Base-by-base conservation (phyloP, 805 yeast genomes). In the Metschnikowia santaceciliae region DNA sequence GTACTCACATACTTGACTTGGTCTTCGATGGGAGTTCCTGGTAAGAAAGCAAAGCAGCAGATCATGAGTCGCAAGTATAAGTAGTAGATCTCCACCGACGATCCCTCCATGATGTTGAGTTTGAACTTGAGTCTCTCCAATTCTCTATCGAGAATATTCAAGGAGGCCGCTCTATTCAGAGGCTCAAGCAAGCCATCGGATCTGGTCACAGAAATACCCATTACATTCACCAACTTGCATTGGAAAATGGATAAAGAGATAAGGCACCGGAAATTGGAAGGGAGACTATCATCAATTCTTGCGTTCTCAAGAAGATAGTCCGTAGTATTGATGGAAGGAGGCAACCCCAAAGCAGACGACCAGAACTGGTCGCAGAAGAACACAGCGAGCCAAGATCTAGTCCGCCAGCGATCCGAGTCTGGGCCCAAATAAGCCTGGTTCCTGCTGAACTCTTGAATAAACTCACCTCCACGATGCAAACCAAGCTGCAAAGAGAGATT, bases 341-440 rank as follows among this genome's bases (percentile, higher is more conserved):
- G 97, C 46, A 91, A 70, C 0, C 97, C 97, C 42, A 90, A 68
- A 35, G 84, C 81, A 11, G 95, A 86, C 3, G 96, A 85, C 94
- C 96, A 88, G 62, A 90, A 86, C 59, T 90, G 95, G 63, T 90
- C 97, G 42, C 89, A 78, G 62, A 90, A 86, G 66, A 87, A 91
- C 3, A 88, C 86, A 2, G 92, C 90, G 30, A 90, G 71, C 97
- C 97, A 91, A 1, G 96, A 82, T 58, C 96, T 75, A 1, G 97
- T 90, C 66, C 97, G 78, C 97, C 97, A 91, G 62, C 83, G 84
- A 59, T 89, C 97, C 4, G 96, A 92, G 67, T 91, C 90, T 0
- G 92, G 92, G 4, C 77, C 78, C 67, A 90, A 75, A 22, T 88
- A 80, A 4, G 87, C 94, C 64, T 91, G 97, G 32, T 92, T 88